Percentiles rank a stretch among this genome's conserved stretches.
Evolutionary conservation across 371 early-diverging fungal genomes (phyloP).

Genomic region (Mucor lusitanicus): DNA sequence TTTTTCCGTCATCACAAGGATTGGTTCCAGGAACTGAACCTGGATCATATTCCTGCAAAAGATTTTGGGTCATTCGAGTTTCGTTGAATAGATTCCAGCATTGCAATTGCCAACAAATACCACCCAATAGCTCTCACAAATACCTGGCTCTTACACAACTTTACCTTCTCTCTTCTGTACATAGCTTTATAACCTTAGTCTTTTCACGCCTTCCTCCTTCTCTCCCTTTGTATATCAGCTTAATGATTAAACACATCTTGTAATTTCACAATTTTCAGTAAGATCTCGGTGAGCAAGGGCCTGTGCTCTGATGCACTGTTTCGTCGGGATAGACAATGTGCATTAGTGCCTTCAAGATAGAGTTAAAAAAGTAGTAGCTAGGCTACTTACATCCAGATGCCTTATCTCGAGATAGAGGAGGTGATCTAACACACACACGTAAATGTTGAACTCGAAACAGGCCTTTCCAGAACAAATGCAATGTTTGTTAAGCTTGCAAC

Average conservation of each 20-base stretch:
- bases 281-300: not conserved
- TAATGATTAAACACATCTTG: not conserved
- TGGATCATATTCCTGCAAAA: conserved; percentile 64
- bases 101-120: not conserved
- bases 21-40: conserved; percentile 79
- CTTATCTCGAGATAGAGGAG: not conserved
- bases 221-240: not conserved
- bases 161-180: not conserved
- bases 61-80: conserved; percentile 66
- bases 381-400: not conserved
- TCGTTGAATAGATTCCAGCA: conserved; percentile 35
- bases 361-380: too few species aligned
- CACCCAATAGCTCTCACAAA: not conserved
- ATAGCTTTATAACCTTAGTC: not conserved
- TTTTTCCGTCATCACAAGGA: conserved; percentile 79
- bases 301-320: not conserved
- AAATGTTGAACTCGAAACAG: not conserved
- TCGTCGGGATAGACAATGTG: not conserved
- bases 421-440: too few species aligned
- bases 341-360: too few species aligned
- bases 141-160: not conserved
- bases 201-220: not conserved
- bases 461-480: not conserved
- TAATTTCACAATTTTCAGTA: not conserved
- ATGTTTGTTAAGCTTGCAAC: not conserved